Evolutionary conservation across 2,329 filamentous ascomycete genomes (phyloP), one percentile per base, ranked within the genome.

Genomic region (Fusarium sp.): DNA sequence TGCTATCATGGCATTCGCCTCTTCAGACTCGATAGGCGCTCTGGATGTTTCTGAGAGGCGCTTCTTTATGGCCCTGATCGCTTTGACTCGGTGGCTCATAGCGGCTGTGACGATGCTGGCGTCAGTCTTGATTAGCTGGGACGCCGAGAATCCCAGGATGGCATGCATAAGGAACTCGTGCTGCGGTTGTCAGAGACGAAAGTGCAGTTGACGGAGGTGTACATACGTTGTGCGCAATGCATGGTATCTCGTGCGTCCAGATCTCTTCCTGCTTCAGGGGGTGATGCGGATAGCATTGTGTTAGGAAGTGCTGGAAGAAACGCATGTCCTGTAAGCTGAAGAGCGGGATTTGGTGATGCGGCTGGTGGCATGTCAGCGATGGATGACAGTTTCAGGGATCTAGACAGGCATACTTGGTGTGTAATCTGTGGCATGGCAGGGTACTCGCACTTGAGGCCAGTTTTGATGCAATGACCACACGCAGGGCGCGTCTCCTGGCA

Each of bases 101-200:
- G 92, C 91, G 34, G 88, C 86, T 16, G 87, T 84, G 16, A 87
- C 81, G 20, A 93, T 86, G 68, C 85, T 86, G 2, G 85, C 80
- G 67, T 88, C 89, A 1, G 84, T 81, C 5, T 83, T 82, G 75
- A 88, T 86, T 6, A 94, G 86, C 72, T 93, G 90, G 0, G 92
- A 93, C 35, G 92, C 92, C 1, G 92, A 87, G 69, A 93, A 87
- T 14, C 91, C 91, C 0, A 93, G 86, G 60, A 94, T 91, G 6
- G 92, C 90, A 79, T 94, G 92, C 88, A 94, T 93, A 11, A 93
- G 85, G 68, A 90, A 92, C 66, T 92, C 89, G 73, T 92, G 87
- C 87, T 91, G 67, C 25, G 64, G 8, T 35, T 34, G 43, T 78
- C 61, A 72, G 73, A 57, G 25, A 48, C 20, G 8, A 37, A 23